Conservation (phyloP, 192 early-diverging fungal species). For the Borealophlyctis nickersoniae region DNA sequence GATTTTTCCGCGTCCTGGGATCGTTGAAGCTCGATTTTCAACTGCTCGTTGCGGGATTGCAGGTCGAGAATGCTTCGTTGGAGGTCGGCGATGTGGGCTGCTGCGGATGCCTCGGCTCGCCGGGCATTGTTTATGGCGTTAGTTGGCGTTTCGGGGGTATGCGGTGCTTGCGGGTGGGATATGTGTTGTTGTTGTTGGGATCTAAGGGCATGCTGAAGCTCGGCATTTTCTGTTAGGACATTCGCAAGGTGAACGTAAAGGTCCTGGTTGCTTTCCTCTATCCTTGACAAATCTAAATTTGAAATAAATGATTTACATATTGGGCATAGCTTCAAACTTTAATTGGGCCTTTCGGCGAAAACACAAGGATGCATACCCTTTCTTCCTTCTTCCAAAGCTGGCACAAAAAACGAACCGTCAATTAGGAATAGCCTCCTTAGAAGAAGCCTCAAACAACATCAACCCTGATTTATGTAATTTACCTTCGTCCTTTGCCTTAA, state of each 20-base stretch:
- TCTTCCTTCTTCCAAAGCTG: neutral
- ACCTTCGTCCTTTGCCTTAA: neutral
- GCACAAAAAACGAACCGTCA: neutral
- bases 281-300: neutral
- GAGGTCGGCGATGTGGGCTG: constrained; percentile 5
- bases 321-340: neutral
- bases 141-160: neutral
- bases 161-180: neutral
- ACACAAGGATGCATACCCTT: neutral
- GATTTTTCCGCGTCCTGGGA: constrained; percentile 19
- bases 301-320: neutral
- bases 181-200: neutral
- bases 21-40: constrained; percentile 1
- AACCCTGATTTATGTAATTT: too few relatives aligned
- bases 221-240: neutral
- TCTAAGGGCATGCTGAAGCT: neutral
- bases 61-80: constrained; percentile 20
- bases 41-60: constrained; percentile 16
- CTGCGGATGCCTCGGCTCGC: neutral
- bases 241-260: neutral
- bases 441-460: too few relatives aligned
- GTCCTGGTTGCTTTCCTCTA: neutral
- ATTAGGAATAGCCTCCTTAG: neutral
- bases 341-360: neutral
- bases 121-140: neutral